Conservation (phyloP, 805 yeast species). For the Kodamaea restingae region DNA sequence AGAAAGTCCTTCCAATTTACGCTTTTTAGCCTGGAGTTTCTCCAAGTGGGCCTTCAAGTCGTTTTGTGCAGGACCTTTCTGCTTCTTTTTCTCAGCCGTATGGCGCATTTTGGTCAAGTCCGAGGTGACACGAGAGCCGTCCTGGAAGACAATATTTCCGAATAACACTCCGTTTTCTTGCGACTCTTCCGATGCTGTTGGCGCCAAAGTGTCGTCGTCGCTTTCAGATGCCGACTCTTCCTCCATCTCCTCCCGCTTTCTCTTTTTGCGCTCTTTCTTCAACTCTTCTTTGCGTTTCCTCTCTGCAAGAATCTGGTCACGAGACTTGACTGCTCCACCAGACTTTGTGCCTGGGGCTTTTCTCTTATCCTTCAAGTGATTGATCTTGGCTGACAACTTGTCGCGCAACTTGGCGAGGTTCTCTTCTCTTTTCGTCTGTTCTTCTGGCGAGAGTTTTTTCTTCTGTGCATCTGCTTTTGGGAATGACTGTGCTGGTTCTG, state of each 20-base stretch:
- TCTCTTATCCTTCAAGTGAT: conserved; percentile 66
- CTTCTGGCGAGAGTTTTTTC: conserved; percentile 41
- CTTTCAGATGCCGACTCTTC: conserved; percentile 34
- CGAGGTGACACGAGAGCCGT: conserved; percentile 75
- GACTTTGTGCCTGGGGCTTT: conserved; percentile 86
- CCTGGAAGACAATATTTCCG: conserved; percentile 77
- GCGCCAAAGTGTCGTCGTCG: conserved; percentile 6
- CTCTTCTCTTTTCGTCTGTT: conserved; percentile 46
- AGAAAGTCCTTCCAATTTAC: conserved; percentile 55
- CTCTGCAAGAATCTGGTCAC: conserved; percentile 74
- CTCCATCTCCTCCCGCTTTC: conserved; percentile 37
- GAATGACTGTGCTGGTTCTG: conserved; percentile 44
- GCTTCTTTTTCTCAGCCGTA: conserved; percentile 46
- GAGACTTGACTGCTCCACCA: conserved; percentile 76
- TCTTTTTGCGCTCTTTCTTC: conserved; percentile 43
- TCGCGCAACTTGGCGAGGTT: conserved; percentile 67
- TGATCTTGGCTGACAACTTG: conserved; percentile 74
- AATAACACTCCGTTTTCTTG: conserved; percentile 53
- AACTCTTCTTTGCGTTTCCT: conserved; percentile 48
- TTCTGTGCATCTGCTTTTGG: conserved; percentile 16
- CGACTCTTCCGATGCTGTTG: conserved; percentile 21
- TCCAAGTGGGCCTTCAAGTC: conserved; percentile 81
- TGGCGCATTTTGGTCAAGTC: conserved; percentile 57
- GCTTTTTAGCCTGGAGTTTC: conserved; percentile 69
- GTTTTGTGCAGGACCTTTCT: conserved; percentile 80